Base-by-base conservation (phyloP, 768 basidiomycete species). In the Russula abietina region DNA sequence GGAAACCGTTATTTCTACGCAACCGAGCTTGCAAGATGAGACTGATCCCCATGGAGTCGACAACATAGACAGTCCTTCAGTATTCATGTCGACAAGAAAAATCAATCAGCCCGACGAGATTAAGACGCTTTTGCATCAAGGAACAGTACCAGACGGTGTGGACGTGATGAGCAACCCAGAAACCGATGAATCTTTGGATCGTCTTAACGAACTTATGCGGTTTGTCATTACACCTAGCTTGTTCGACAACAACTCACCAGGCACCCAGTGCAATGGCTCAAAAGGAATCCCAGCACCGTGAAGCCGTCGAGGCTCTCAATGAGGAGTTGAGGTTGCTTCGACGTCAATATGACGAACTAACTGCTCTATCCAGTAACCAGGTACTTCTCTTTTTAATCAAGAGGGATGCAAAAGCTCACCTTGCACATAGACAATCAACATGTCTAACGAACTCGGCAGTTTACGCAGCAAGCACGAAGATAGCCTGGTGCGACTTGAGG, bases 131-230 rank as follows among this genome's bases (percentile, higher is more conserved):
- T 82, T 93, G 78, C 80, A 83, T 69, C 71, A 60, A 54, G 59
- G 43, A 33, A 26, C 78, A 69, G 74, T 74, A 60, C 67, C 74
- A 69, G 67, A 66, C 50, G 64, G 63, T n/a, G 62, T 70, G 33
- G 68, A 69, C 36, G 63, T 70, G 28, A 59, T 69, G 32, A 60
- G 71, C 39, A 71, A 73, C 57, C 78, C 81, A 8, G 85, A 87
- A 45, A 70, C 76, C 30, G 88, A 90, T 60, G 90, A 89, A 70
- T 85, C 87, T 10, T 75, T 93, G 57, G 87, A 86, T 64, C 80
- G 89, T 58, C 77, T 97, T 41, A 94, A 96, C 69, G 92, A 95
- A 69, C 82, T 98, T 17, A 96, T 98, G 93, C 78, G 88, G 91
- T 95, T 70, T 69, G 91, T 67, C 60, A 38, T 59, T 55, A 46